Evolutionary conservation across 257 asterid genomes (phyloP).

Genomic region (Solanum tarijense): DNA sequence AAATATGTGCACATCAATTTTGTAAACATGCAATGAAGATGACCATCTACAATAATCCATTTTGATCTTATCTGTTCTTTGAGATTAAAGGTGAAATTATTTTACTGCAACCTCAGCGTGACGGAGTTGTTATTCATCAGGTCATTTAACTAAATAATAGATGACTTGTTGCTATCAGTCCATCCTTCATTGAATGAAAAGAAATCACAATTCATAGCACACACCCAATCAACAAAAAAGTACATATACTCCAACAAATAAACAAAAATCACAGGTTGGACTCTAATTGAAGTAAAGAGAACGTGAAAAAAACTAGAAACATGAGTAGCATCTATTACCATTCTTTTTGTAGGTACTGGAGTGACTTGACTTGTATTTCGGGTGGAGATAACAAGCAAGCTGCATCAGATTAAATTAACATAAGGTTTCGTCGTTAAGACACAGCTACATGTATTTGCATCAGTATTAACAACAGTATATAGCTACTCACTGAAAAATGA

Average conservation of each 20-base stretch:
- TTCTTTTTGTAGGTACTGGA: slow-evolving; percentile 65
- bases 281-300: background rate
- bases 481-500: slow-evolving; percentile 67
- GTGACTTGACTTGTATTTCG: slow-evolving; percentile 56
- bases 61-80: background rate
- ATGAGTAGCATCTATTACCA: slow-evolving; percentile 25
- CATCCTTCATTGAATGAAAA: background rate
- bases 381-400: slow-evolving; percentile 78
- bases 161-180: background rate
- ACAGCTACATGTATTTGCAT: background rate
- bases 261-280: background rate
- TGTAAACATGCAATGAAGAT: background rate
- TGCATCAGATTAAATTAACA: slow-evolving; percentile 16
- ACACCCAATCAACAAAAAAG: background rate
- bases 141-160: background rate
- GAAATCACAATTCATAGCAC: background rate
- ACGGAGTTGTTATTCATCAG: background rate
- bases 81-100: background rate
- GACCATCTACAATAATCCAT: background rate
- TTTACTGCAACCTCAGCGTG: background rate
- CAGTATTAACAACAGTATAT: background rate
- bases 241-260: background rate
- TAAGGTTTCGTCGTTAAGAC: background rate
- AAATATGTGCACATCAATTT: background rate
- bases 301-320: background rate